Conservation (phyloP, 208 protist genomes). For the Naegleria lovaniensis region DNA sequence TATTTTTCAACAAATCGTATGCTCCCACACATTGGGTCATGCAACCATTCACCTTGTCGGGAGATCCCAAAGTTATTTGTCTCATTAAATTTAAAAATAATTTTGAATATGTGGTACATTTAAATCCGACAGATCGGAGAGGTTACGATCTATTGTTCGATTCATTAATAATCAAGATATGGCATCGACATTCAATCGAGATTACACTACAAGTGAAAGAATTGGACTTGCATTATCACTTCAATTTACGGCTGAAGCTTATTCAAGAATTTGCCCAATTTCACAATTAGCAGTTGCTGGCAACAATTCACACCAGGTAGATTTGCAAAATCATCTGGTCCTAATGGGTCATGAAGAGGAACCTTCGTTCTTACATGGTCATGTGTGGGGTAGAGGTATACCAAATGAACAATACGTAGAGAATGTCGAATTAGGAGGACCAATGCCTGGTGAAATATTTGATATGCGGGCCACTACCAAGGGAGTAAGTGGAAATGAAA, state of each 20-base stretch:
- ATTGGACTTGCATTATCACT: background rate
- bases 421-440: background rate
- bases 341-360: background rate
- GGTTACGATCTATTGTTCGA: background rate
- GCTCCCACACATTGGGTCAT: background rate
- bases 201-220: background rate
- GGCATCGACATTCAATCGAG: background rate
- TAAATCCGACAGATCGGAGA: constrained; percentile 12
- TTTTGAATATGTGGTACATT: background rate
- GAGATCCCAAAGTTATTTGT: background rate
- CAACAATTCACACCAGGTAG: background rate
- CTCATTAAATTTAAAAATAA: background rate
- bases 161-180: background rate
- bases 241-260: background rate
- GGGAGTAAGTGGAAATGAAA: background rate
- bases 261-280: background rate
- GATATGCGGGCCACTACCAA: background rate
- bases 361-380: background rate
- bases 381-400: background rate
- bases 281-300: background rate
- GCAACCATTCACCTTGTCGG: background rate
- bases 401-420: background rate
- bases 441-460: background rate
- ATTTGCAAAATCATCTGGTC: background rate
- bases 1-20: background rate